Percentiles rank a stretch among this genome's conserved stretches.
These are phyloP conservation scores for Scopulariopsis brevicaulis DNA, from an alignment of 2,329 filamentous ascomycete species.

Conservation along the genomic window DNA sequence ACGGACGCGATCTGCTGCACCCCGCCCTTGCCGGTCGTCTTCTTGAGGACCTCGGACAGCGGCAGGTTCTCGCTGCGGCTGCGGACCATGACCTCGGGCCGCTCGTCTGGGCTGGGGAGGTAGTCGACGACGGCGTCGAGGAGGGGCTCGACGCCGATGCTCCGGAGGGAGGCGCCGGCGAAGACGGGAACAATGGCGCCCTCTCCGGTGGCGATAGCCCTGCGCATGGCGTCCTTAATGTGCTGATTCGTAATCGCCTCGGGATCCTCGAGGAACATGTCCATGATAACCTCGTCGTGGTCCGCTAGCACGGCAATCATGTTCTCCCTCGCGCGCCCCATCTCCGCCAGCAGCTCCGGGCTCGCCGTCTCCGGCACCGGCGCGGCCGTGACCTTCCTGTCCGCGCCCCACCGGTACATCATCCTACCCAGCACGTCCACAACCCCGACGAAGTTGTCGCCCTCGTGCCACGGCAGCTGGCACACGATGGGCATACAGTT, in stretches of 20 bases:
- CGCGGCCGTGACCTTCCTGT: slow-evolving; percentile 24
- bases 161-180: slow-evolving; percentile 83
- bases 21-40: slow-evolving; percentile 22
- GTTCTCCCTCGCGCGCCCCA: slow-evolving; percentile 63
- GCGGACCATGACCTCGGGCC: slow-evolving; percentile 68
- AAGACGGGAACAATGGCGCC: slow-evolving; percentile 77
- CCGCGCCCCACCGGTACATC: slow-evolving; percentile 58
- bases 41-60: slow-evolving; percentile 24
- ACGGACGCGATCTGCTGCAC: slow-evolving; percentile 30
- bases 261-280: slow-evolving; percentile 68
- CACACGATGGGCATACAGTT: slow-evolving; percentile 82
- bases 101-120: slow-evolving; percentile 70
- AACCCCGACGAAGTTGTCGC: slow-evolving; percentile 69
- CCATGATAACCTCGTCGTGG: slow-evolving; percentile 76
- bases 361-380: slow-evolving; percentile 4
- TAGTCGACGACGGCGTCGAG: slow-evolving; percentile 83
- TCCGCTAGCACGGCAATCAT: slow-evolving; percentile 80
- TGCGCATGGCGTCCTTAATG: slow-evolving; percentile 64
- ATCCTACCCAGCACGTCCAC: slow-evolving; percentile 71
- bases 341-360: slow-evolving; percentile 34
- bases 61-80: slow-evolving; percentile 41
- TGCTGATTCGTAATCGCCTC: slow-evolving; percentile 59
- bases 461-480: slow-evolving; percentile 90
- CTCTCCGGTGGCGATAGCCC: slow-evolving; percentile 54
- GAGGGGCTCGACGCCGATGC: slow-evolving; percentile 86